Evolutionary conservation across 2,329 filamentous ascomycete species (phyloP), one percentile per base, ranked within the genome.

Genomic region (Diaporthe vexans): DNA sequence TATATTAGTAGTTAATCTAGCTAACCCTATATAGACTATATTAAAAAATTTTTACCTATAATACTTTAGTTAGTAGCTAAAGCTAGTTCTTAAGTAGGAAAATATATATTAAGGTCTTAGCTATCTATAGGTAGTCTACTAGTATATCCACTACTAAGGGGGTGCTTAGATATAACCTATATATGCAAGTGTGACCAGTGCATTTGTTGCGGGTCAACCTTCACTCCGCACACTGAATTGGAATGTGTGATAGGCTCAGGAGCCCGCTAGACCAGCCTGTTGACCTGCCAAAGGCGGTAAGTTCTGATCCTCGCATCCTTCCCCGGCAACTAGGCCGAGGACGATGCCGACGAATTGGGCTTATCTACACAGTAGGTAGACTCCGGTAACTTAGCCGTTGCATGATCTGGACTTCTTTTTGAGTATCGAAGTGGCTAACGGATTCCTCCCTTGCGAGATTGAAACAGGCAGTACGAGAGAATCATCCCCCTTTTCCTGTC

Each of bases 211-310:
- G 63, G 63, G 48, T 68, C 52, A 68, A 68, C 63, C 63, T 54
- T 68, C 63, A 54, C 63, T 68, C 63, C 63, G 63, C 48, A 29
- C 33, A 9, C 4, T 19, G 29, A 40, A 37, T 52, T 54, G 8
- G 13, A 21, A 26, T 19, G 33, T 37, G 5, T 26, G 46, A 54
- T 40, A 68, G 33, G 48, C 33, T 7, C 13, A 52, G 37, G 37
- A 7, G 63, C 48, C 61, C n/a, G 17, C 7, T 48, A 63, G 24
- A 46, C 17, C 37, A 26, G 4, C 46, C 13, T 52, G 21, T 13
- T 40, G 63, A 68, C 63, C 63, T 54, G 54, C 63, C 63, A 54
- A 68, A 68, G 48, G 33, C 24, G 63, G 48, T 21, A 68, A 68
- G 63, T 29, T 24, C 48, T 40, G n/a, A 68, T 54, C n/a, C 46